Percentiles rank a stretch among this genome's conserved stretches.
Evolutionary conservation across 352 stramenopile species (phyloP).

Genomic region (Globisporangium paddicum): DNA sequence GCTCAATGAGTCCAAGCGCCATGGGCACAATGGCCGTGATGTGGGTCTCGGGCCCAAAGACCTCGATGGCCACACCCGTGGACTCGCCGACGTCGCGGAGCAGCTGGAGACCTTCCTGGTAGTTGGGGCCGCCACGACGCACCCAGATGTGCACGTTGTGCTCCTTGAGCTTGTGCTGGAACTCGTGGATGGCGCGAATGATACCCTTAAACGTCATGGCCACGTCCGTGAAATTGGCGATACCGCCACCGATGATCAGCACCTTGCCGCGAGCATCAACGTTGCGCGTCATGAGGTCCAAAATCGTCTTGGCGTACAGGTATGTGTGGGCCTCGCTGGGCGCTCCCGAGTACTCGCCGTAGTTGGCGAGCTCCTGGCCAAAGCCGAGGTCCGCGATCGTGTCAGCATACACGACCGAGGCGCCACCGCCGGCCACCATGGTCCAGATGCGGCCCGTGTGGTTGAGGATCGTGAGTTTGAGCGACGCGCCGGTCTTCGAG

Average conservation of each 20-base stretch:
- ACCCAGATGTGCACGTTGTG: slow-evolving; percentile 94
- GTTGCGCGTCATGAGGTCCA: slow-evolving; percentile 94
- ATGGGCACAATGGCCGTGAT: slow-evolving; percentile 94
- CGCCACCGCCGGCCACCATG: slow-evolving; percentile 95
- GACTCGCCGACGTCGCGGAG: slow-evolving; percentile 89
- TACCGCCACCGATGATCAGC: slow-evolving; percentile 96
- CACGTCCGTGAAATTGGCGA: slow-evolving; percentile 98
- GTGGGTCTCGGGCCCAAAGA: slow-evolving; percentile 96
- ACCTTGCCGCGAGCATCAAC: slow-evolving; percentile 91
- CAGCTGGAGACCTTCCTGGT: slow-evolving; percentile 93
- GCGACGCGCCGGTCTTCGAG: slow-evolving; percentile 92
- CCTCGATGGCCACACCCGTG: slow-evolving; percentile 91
- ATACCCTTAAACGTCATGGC: slow-evolving; percentile 97
- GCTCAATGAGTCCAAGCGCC: slow-evolving; percentile 88
- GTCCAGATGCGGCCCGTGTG: slow-evolving; percentile 95
- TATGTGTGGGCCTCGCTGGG: slow-evolving; percentile 95
- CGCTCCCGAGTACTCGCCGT: slow-evolving; percentile 97
- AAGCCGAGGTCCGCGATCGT: slow-evolving; percentile 96
- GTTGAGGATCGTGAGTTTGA: slow-evolving; percentile 98
- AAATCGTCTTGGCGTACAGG: slow-evolving; percentile 96
- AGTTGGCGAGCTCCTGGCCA: slow-evolving; percentile 94
- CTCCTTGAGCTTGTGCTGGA: slow-evolving; percentile 89
- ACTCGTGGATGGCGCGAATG: slow-evolving; percentile 93
- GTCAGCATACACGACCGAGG: slow-evolving; percentile 96
- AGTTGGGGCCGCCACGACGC: slow-evolving; percentile 94